Evolutionary conservation across 1,284 basidiomycete species (phyloP), one percentile per base, ranked within the genome.

Genomic region (Ceratobasidium sp.): DNA sequence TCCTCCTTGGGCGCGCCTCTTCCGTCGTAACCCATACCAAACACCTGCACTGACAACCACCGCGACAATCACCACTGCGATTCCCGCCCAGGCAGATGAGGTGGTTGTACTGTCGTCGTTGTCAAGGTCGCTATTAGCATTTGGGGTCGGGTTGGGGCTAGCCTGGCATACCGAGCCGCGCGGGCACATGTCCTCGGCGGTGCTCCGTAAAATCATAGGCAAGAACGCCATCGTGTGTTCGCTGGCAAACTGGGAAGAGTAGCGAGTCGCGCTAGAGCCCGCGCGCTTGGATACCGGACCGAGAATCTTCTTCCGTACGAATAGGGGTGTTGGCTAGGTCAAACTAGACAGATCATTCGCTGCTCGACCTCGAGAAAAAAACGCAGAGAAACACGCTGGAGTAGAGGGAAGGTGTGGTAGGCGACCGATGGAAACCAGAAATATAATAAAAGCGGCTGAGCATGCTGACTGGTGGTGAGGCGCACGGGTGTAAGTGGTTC

Each of bases 381-480:
- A 11, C 19, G 31, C 4, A 14, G 41, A 19, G 17, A 60, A n/a
- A 60, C 22, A 36, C 56, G 14, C 56, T 22, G 36, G 33, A 11
- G 29, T 24, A 60, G 57, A 36, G 31, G 66, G 51, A 36, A 36
- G 51, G 53, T 24, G 31, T 27, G 51, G 65, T 29, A 17, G 24
- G 48, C 7, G 19, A n/a, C 8, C 5, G 31, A 31, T 33, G 29
- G 51, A 67, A 33, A 51, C 48, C 15, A 56, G 50, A 17, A 56
- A 44, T 67, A 33, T 56, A 53, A 67, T 69, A 57, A 45, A 54
- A 44, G 22, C 36, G 4, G 19, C 8, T 9, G 51, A 69, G 51
- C 48, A 44, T 69, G 66, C 66, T 47, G 66, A 69, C 66, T 54
- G 64, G 51, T 53, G 56, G 66, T 48, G 53, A 69, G 66, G 66